Conservation (phyloP, 73 alveolate genomes). For the Paramecium octaurelia region DNA sequence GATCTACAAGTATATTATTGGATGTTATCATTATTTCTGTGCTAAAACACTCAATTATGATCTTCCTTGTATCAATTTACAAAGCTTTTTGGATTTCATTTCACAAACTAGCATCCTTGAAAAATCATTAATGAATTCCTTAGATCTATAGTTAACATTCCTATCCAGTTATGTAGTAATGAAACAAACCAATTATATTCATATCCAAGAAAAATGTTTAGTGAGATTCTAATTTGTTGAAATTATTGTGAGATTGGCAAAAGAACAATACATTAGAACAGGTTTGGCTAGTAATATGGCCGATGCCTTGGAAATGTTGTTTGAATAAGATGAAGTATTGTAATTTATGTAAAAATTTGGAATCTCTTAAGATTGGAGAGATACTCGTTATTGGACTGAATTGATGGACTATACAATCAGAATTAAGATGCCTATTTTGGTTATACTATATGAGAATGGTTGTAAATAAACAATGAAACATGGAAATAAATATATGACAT, state of each 20-base stretch:
- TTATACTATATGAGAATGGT: neutral
- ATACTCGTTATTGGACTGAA: conserved; percentile 20
- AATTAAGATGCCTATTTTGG: neutral
- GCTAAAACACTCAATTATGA: conserved; percentile 34
- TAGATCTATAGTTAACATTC: conserved; percentile 17
- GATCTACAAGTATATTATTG: neutral
- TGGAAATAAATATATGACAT: conserved; percentile 21
- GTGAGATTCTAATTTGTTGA: conserved; percentile 43
- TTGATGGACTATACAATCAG: conserved; percentile 23
- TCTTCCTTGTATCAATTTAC: neutral
- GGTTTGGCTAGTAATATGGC: neutral
- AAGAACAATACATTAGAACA: conserved; percentile 39
- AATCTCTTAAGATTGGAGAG: conserved; percentile 49
- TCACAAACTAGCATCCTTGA: neutral
- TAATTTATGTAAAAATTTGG: conserved; percentile 12
- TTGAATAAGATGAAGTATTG: conserved; percentile 13
- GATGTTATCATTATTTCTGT: conserved; percentile 18
- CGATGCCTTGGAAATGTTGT: neutral
- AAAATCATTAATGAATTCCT: neutral
- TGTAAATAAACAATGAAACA: conserved; percentile 1
- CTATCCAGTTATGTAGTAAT: conserved; percentile 23
- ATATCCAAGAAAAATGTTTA: conserved; percentile 31
- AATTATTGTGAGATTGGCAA: conserved; percentile 13
- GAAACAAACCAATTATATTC: neutral
- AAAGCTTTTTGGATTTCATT: conserved; percentile 3